phyloP scores from a whole-genome alignment of 306 rosid species.

The Acmispon strigosus region DNA sequence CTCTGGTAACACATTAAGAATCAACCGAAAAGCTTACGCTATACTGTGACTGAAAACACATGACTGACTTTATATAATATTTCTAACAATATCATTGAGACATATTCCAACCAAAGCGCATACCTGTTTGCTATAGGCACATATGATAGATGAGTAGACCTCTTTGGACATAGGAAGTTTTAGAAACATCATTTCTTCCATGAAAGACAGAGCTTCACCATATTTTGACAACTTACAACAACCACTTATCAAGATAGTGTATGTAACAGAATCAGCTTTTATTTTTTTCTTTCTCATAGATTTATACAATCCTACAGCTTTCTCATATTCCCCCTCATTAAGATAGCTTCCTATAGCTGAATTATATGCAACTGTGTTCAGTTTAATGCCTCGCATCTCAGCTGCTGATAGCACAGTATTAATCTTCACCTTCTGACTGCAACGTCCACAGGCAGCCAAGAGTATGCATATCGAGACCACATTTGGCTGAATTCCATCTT shows the following conservation, averaged over 20 bases:
- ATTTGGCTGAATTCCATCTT: slow-evolving; percentile 73
- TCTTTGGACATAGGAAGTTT: slow-evolving; percentile 68
- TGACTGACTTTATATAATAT: too few species aligned
- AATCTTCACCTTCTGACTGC: slow-evolving; percentile 73
- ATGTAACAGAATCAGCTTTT: slow-evolving; percentile 70
- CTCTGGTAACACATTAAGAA: too few species aligned
- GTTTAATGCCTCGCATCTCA: slow-evolving; percentile 66
- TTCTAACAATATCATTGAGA: neutral
- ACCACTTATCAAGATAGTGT: slow-evolving; percentile 83
- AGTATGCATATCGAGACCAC: slow-evolving; percentile 87
- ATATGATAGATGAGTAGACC: slow-evolving; percentile 68
- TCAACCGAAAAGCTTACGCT: too few species aligned
- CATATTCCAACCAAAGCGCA: slow-evolving; percentile 24
- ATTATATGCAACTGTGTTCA: slow-evolving; percentile 79
- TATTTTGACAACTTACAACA: slow-evolving; percentile 83
- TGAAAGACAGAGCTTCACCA: slow-evolving; percentile 55
- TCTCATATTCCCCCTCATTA: slow-evolving; percentile 69
- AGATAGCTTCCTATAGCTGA: slow-evolving; percentile 94
- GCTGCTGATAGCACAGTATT: slow-evolving; percentile 85
- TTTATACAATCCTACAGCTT: slow-evolving; percentile 62
- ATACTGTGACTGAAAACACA: too few species aligned
- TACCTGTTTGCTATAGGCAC: slow-evolving; percentile 84
- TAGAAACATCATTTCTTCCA: slow-evolving; percentile 57
- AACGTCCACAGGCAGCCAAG: slow-evolving; percentile 89
- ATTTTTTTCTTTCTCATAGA: slow-evolving; percentile 64